Evolutionary conservation across 2,329 filamentous ascomycete species (phyloP), one percentile per base, ranked within the genome.

Genomic region (Phialemoniopsis sp.): DNA sequence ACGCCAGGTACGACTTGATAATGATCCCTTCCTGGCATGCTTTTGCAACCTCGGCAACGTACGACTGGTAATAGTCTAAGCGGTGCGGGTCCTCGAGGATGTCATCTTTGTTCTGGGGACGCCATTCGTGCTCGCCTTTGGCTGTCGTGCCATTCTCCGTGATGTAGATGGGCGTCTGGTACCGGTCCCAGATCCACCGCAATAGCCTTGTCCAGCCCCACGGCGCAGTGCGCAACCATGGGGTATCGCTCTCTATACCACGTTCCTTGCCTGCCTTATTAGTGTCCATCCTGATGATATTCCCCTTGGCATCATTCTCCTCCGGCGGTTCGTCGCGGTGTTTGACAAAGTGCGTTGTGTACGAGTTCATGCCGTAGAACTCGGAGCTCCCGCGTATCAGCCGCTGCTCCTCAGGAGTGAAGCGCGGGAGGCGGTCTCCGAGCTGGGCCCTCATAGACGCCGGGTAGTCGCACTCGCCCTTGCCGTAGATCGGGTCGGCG

Each of bases 311-410:
- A 36, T 67, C 64, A 26, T 58, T 61, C 32, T 60, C 53, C 29
- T 64, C 63, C 8, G 64, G 48, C 18, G 51, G 55, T n/a, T 42
- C 53, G 28, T 53, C 56, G 13, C 56, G 57, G 42, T 66, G 59
- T 5, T 51, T 54, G 13, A 64, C 52, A 26, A 55, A 67, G 32
- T 64, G 66, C 0, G 62, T 57, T 1, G 62, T 63, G 49, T 68
- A 68, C 13, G 61, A 65, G 46, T 68, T 67, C 60, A 67, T 67
- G 21, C 64, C 64, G 37, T 67, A 67, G 17, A 58, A 56, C 34
- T 63, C 57, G 3, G 60, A 63, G 40, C 60, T 64, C 2, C 60
- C 59, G 1, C 59, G 53, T 5, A 67, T 51, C 7, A 67, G 49
- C n/a, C 43, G 52, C 39, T 57, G 58, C 46, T 67, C 64, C 41